Conservation (phyloP, 768 basidiomycete species). For the Termitomyces sp. region DNA sequence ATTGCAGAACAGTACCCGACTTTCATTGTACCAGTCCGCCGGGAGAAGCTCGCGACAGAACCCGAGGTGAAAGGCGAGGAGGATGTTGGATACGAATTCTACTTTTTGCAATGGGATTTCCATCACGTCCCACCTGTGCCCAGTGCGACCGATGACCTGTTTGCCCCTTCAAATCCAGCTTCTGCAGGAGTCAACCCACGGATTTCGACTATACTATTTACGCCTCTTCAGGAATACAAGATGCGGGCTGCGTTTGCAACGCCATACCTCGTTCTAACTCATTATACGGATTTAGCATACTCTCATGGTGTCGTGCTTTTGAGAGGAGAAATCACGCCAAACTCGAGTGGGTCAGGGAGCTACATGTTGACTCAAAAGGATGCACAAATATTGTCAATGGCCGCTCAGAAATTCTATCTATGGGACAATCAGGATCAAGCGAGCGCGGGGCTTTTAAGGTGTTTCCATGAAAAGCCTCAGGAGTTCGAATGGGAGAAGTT, state of each 20-base stretch:
- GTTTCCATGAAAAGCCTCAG: slow-evolving; percentile 74
- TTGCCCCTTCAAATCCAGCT: slow-evolving; percentile 27
- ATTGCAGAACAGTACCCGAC: slow-evolving; percentile 63
- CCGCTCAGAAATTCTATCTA: slow-evolving; percentile 83
- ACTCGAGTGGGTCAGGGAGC: slow-evolving; percentile 36
- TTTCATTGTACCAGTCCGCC: slow-evolving; percentile 81
- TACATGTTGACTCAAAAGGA: slow-evolving; percentile 74
- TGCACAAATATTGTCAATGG: slow-evolving; percentile 77
- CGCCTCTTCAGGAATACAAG: slow-evolving; percentile 93
- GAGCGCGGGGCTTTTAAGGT: slow-evolving; percentile 48
- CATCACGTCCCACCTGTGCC: slow-evolving; percentile 66
- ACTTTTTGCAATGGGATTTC: slow-evolving; percentile 87
- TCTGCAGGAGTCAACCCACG: slow-evolving; percentile 34
- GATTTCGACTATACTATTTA: slow-evolving; percentile 80
- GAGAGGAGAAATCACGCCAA: slow-evolving; percentile 86
- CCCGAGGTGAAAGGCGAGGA: slow-evolving; percentile 23
- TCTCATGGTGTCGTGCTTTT: slow-evolving; percentile 83
- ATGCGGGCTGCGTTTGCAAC: slow-evolving; percentile 78
- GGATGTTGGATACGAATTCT: slow-evolving; percentile 66
- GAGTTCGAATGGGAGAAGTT: slow-evolving; percentile 83
- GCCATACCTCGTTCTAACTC: slow-evolving; percentile 84
- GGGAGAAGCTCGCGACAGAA: slow-evolving; percentile 27
- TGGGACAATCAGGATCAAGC: slow-evolving; percentile 38
- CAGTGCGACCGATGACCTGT: slow-evolving; percentile 39
- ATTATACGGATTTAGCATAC: slow-evolving; percentile 83